Evolutionary conservation across 2,329 filamentous ascomycete genomes (phyloP), one percentile per base, ranked within the genome.

Genomic region (Stylonectria norvegica): DNA sequence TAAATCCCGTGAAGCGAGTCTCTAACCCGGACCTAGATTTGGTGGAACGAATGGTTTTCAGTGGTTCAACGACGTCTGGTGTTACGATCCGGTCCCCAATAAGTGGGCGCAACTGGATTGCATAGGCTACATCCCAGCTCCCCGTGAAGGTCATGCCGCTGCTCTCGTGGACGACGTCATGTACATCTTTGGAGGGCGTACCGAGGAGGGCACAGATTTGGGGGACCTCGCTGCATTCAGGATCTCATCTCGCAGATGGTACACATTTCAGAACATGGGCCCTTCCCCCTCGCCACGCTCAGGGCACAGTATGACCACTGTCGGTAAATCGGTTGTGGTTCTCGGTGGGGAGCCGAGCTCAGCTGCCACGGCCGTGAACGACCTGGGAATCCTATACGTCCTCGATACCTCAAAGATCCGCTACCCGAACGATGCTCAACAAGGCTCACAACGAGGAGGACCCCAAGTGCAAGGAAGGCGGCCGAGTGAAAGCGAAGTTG

Each of bases 21-120:
- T 35, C 47, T 55, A 33, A 60, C 40, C 17, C 5, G 12, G 4
- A 34, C 9, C 17, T 40, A 93, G 86, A n/a, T 98, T 98, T 62
- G 93, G 93, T 54, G 93, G 93, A 48, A 98, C 93, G 2, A 95
- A 98, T 61, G 93, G 93, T 28, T 80, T 90, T 40, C 83, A 87
- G 57, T 98, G 93, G 94, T 98, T 97, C 70, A 98, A 97, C 63
- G 93, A 98, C 61, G 93, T 98, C 34, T 98, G 93, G 93, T 88
- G 84, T 37, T 98, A 93, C 62, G 91, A 96, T 57, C 86, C 90
- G 6, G 75, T 81, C 40, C 70, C 78, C 32, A 96, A 96, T 63
- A 70, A 76, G 40, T 98, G 93, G 93, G 70, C 81, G 8, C 85
- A 94, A 61, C 75, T 95, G 40, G 91, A 97, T 59, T 98, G 93